Percentiles rank a stretch among this genome's conserved stretches.
These are phyloP conservation scores for cucumber (Cucumis sativus) DNA, from an alignment of 306 rosid genomes.

Conservation along the genomic window Cucumber_9930_V3 NC_026661.2:20341001-20341500, in stretches of 20 bases:
- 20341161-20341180: constrained; percentile 44
- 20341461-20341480: constrained; percentile 42
- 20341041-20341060: constrained; percentile 28
- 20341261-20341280: constrained; percentile 51
- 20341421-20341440: constrained; percentile 42
- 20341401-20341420: constrained; percentile 30
- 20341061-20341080: constrained; percentile 36
- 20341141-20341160: constrained; percentile 68
- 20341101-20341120: constrained; percentile 39
- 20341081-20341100: constrained; percentile 42
- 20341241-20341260: constrained; percentile 40
- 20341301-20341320: constrained; percentile 71
- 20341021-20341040: constrained; percentile 34
- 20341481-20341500: constrained; percentile 21
- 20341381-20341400: constrained; percentile 43
- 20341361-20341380: constrained; percentile 70
- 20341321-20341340: constrained; percentile 50
- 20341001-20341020: constrained; percentile 30
- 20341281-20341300: constrained; percentile 46
- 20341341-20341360: constrained; percentile 46
- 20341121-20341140: constrained; percentile 44
- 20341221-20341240: constrained; percentile 49
- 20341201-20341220: constrained; percentile 66
- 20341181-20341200: constrained; percentile 56
- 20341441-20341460: constrained; percentile 46